Conservation (phyloP, 208 protist species). For the Acanthamoeba comandoni region DNA sequence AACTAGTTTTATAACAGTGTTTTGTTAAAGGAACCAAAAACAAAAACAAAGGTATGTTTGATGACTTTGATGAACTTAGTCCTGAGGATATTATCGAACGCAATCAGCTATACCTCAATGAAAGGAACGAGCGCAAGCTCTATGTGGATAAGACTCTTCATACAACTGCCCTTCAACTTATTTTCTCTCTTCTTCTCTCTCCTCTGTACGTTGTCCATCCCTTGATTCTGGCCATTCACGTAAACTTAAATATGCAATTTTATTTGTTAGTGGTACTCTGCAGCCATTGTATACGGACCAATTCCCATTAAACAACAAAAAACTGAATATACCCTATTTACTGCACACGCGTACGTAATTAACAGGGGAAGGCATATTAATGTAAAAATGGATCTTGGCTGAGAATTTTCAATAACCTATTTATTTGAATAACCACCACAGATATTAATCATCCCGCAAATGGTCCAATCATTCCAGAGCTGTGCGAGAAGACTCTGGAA, state of each 20-base stretch:
- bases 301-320: conserved; percentile 84
- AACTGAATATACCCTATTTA: conserved; percentile 86
- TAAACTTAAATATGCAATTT: background rate
- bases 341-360: conserved; percentile 79
- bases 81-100: conserved; percentile 70
- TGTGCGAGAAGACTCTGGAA: conserved; percentile 73
- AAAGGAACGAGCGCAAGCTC: conserved; percentile 68
- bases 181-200: conserved; percentile 60
- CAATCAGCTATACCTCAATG: conserved; percentile 67
- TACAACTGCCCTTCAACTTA: conserved; percentile 66
- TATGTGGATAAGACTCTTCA: conserved; percentile 57
- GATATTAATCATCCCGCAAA: conserved; percentile 84
- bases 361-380: background rate
- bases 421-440: background rate
- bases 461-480: conserved; percentile 77
- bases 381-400: background rate
- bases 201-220: conserved; percentile 1
- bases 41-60: background rate
- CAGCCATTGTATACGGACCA: conserved; percentile 84
- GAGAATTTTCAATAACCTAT: no score
- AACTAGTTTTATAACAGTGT: background rate
- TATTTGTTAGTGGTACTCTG: conserved; percentile 58
- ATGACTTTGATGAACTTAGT: conserved; percentile 50
- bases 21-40: background rate
- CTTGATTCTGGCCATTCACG: background rate